Evolutionary conservation across 2,329 filamentous ascomycete genomes (phyloP), one percentile per base, ranked within the genome.

Genomic region (Zymoseptoria pseudotritici): DNA sequence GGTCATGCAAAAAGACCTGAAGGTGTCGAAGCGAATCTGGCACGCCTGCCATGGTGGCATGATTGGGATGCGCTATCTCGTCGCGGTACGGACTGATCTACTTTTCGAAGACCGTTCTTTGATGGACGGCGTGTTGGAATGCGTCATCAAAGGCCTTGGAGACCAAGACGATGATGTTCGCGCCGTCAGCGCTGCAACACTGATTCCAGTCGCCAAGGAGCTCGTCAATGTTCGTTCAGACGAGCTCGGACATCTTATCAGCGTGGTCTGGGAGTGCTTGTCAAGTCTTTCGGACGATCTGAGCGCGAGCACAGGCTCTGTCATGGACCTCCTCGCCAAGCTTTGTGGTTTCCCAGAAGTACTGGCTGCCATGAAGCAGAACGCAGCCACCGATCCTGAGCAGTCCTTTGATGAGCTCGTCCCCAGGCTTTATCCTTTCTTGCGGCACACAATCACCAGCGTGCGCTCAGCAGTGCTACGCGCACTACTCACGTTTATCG

Each of bases 41-140:
- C 91, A 96, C 61, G 89, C 97, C 46, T 96, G 92, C 69, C 95
- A 99, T 73, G 94, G 94, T 66, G 94, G 94, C 63, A 99, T 99
- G 94, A 92, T 97, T 53, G 94, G 94, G 7, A 78, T 99, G 70
- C 85, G 93, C 68, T 99, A 99, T 71, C 85, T 99, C 53, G 94
- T 99, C 29, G 94, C 94, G 8, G 91, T 99, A 42, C 86, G 94
- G 55, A 97, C 94, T 68, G 94, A 97, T 72, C 79, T 99, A 2
- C 83, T 99, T 5, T 83, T 97, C 24, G 83, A 91, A 70, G 89
- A 97, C 68, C 83, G 83, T 24, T 83, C 87, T 55, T 87, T 99
- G 74, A 91, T 99, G 74, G 94, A 99, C 72, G 94, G 93, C 3
- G 90, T 97, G 4, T 87, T 97, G 57, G 84, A 86, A 62, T 91